Percentiles rank a stretch among this genome's conserved stretches.
Evolutionary conservation across 1,284 basidiomycete species (phyloP).

Genomic region (Fomitiporia mediterranea): DNA sequence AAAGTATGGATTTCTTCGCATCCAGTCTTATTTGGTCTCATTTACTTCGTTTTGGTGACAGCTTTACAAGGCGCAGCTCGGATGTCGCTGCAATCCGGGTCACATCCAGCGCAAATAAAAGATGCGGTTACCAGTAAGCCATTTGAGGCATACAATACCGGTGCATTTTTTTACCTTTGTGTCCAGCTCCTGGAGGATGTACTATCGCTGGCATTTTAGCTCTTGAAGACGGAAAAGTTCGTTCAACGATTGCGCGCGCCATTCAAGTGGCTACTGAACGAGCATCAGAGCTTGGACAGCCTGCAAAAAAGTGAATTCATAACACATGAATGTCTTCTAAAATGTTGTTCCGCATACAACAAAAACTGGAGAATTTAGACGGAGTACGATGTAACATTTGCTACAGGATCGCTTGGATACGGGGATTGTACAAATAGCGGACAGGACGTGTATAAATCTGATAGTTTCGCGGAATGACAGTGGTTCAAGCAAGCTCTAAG

Average conservation of each 20-base stretch:
- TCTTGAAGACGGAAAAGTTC: conserved; percentile 90
- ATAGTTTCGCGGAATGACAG: not conserved
- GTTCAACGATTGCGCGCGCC: conserved; percentile 92
- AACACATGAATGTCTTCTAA: too few species aligned
- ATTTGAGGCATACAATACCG: not conserved
- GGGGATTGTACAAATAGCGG: not conserved
- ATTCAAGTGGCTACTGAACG: conserved; percentile 93
- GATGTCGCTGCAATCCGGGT: conserved; percentile 86
- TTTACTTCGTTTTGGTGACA: conserved; percentile 31
- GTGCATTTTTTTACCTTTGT: conserved; percentile 4
- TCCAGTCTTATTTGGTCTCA: conserved; percentile 7
- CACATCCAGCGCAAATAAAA: conserved; percentile 95
- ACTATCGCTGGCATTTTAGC: conserved; percentile 96
- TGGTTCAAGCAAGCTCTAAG: conserved; percentile 64
- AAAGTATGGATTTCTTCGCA: conserved; percentile 60
- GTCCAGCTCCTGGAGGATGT: conserved; percentile 90
- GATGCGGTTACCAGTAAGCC: conserved; percentile 93
- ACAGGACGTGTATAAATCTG: not conserved
- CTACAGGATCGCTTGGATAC: not conserved
- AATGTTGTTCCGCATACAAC: too few species aligned
- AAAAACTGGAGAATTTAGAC: too few species aligned
- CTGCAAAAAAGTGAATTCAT: conserved; percentile 17
- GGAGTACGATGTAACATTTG: too few species aligned
- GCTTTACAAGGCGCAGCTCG: conserved; percentile 95
- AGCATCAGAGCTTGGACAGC: conserved; percentile 75